Conservation (phyloP, 1,139 yeast genomes). For the Sugiyamaella grinbergsii region DNA sequence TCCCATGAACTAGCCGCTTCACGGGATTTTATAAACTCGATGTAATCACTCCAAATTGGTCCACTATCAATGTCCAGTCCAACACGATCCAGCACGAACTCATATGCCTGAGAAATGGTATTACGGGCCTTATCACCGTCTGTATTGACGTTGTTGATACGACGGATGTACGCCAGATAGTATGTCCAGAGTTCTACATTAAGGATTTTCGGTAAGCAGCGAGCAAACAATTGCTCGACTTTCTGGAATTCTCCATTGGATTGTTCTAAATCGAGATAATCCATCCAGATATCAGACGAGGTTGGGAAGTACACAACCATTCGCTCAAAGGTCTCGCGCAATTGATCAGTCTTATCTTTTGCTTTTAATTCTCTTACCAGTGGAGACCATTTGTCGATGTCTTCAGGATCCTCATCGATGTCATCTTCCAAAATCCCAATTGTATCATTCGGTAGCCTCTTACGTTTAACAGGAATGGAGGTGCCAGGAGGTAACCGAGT, state of each 20-base stretch:
- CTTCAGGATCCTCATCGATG: conserved; percentile 57
- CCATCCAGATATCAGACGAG: conserved; percentile 65
- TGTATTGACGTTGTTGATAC: conserved; percentile 68
- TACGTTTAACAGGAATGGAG: conserved; percentile 31
- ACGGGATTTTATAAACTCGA: conserved; percentile 77
- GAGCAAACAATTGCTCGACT: conserved; percentile 65
- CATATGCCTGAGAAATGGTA: conserved; percentile 78
- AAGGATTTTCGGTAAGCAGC: conserved; percentile 60
- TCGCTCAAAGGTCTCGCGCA: conserved; percentile 59
- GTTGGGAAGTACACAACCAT: conserved; percentile 67
- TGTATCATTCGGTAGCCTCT: conserved; percentile 48
- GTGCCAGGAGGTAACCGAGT: conserved; percentile 17
- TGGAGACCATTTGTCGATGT: conserved; percentile 59
- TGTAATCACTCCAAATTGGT: conserved; percentile 77
- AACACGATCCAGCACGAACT: conserved; percentile 74
- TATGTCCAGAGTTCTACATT: conserved; percentile 69
- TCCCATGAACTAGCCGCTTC: conserved; percentile 84
- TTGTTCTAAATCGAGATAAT: conserved; percentile 69
- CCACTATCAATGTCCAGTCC: conserved; percentile 78
- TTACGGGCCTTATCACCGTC: conserved; percentile 86
- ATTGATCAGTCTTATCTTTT: conserved; percentile 65
- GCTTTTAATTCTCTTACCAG: conserved; percentile 56
- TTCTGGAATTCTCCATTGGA: conserved; percentile 66
- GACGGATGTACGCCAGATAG: conserved; percentile 69
- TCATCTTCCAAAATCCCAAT: conserved; percentile 63